A percentile compares a stretch with the other conserved stretches of the same genome.
phyloP scores from a whole-genome alignment of 2,329 filamentous ascomycete species.

The Colletotrichum shisoi region DNA sequence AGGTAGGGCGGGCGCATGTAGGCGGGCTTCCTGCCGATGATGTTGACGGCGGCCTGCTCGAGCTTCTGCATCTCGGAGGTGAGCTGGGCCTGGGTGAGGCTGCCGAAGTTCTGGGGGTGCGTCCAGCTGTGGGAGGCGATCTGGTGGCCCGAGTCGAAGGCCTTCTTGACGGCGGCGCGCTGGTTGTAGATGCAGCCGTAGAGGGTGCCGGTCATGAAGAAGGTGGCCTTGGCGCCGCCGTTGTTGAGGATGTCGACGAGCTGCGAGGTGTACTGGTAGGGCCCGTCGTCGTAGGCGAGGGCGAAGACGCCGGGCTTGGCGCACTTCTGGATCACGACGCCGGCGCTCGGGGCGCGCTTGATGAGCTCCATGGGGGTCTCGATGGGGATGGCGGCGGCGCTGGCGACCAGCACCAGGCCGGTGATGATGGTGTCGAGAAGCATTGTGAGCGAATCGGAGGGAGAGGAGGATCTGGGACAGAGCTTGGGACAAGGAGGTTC shows the following conservation, averaged over 20 bases:
- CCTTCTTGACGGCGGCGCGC: conserved; percentile 61
- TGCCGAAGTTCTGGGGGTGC: conserved; percentile 55
- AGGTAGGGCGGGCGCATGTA: conserved; percentile 62
- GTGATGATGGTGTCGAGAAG: conserved; percentile 42
- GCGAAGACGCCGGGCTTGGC: conserved; percentile 55
- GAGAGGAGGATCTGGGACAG: no score
- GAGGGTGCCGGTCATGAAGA: conserved; percentile 62
- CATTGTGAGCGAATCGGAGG: conserved; percentile 41
- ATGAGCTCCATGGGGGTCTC: conserved; percentile 52
- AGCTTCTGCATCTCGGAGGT: conserved; percentile 59
- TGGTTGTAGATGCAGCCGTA: conserved; percentile 62
- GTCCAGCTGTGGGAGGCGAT: conserved; percentile 64
- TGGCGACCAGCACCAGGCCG: conserved; percentile 44
- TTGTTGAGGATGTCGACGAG: conserved; percentile 61
- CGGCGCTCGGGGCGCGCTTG: conserved; percentile 52
- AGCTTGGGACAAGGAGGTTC: no score
- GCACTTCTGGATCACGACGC: conserved; percentile 57
- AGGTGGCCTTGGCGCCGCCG: conserved; percentile 60
- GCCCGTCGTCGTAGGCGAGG: conserved; percentile 64
- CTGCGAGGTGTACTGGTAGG: conserved; percentile 57
- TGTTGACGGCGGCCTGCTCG: conserved; percentile 60
- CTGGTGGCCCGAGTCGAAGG: conserved; percentile 61
- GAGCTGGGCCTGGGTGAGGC: conserved; percentile 51
- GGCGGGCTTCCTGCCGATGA: conserved; percentile 57
- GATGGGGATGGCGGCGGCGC: conserved; percentile 46